phyloP scores from a whole-genome alignment of 2,329 filamentous ascomycete species.

The Nemania serpens region DNA sequence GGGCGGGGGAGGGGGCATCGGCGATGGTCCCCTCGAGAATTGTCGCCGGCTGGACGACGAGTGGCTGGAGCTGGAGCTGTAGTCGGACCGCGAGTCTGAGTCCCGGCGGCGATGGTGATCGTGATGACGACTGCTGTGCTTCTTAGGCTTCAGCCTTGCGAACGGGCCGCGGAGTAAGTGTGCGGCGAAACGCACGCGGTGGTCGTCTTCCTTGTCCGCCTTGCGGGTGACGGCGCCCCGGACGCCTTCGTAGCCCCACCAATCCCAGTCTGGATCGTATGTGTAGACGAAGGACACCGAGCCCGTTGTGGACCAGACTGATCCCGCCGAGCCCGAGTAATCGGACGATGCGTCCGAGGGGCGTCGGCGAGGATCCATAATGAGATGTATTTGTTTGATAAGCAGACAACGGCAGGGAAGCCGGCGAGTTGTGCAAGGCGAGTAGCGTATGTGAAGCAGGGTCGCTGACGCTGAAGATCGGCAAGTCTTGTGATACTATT shows the following conservation, averaged over 20 bases:
- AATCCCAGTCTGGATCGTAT: constrained; percentile 33
- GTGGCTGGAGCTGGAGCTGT: constrained; percentile 20
- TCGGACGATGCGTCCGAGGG: constrained; percentile 35
- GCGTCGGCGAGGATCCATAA: constrained; percentile 30
- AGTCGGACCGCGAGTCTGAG: constrained; percentile 24
- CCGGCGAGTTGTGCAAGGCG: neutral
- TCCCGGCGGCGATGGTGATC: constrained; percentile 18
- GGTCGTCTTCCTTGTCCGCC: constrained; percentile 33
- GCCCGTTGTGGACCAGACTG: constrained; percentile 37
- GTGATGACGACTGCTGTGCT: constrained; percentile 20
- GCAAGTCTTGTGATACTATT: constrained; percentile 15
- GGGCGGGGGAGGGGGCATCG: constrained; percentile 15
- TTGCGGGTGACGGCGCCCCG: constrained; percentile 39
- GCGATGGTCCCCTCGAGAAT: constrained; percentile 13
- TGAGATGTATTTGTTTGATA: constrained; percentile 3
- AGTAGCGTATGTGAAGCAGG: neutral
- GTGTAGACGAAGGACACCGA: constrained; percentile 39
- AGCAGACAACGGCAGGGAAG: neutral
- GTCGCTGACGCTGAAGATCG: constrained; percentile 2
- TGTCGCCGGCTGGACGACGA: constrained; percentile 22
- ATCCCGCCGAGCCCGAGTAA: constrained; percentile 34
- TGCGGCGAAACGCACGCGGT: constrained; percentile 34
- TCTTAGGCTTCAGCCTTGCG: constrained; percentile 33
- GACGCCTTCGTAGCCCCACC: constrained; percentile 34
- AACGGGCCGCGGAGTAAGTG: constrained; percentile 42